These are phyloP conservation scores for Apiospora saccharicola DNA, from an alignment of 2,329 filamentous ascomycete species.

Conservation along the genomic window DNA sequence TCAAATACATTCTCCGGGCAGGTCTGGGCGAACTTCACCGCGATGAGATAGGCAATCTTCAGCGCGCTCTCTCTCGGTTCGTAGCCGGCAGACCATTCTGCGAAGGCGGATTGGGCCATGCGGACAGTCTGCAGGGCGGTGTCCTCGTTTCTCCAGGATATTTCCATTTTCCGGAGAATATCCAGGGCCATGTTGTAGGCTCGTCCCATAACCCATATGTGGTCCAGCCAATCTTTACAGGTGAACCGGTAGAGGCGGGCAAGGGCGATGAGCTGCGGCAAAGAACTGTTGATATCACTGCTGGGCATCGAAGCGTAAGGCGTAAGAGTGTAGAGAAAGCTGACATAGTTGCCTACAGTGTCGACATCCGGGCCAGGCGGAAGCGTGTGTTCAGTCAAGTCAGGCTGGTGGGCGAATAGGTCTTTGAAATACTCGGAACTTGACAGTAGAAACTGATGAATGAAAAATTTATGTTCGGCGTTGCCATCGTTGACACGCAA, in stretches of 20 bases:
- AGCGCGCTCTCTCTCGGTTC: neutral
- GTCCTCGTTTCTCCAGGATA: neutral
- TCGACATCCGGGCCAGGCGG: neutral
- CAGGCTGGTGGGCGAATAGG: neutral
- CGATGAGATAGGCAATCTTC: neutral
- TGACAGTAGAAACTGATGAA: neutral
- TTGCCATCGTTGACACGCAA: neutral
- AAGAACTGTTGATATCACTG: neutral
- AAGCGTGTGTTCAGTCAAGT: neutral
- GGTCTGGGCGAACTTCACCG: neutral
- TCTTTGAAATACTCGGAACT: neutral
- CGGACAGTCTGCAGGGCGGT: neutral
- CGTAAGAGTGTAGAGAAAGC: neutral
- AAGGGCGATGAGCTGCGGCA: neutral
- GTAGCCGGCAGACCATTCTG: neutral
- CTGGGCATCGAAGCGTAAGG: too few relatives aligned
- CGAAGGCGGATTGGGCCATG: neutral
- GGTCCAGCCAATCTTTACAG: neutral
- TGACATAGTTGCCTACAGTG: neutral
- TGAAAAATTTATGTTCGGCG: neutral
- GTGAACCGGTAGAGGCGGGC: neutral
- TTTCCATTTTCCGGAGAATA: neutral
- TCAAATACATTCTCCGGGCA: neutral
- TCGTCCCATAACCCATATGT: neutral
- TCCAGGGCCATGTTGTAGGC: neutral